Evolutionary conservation across 192 early-diverging fungal genomes (phyloP).

Genomic region (Coemansia sp.): DNA sequence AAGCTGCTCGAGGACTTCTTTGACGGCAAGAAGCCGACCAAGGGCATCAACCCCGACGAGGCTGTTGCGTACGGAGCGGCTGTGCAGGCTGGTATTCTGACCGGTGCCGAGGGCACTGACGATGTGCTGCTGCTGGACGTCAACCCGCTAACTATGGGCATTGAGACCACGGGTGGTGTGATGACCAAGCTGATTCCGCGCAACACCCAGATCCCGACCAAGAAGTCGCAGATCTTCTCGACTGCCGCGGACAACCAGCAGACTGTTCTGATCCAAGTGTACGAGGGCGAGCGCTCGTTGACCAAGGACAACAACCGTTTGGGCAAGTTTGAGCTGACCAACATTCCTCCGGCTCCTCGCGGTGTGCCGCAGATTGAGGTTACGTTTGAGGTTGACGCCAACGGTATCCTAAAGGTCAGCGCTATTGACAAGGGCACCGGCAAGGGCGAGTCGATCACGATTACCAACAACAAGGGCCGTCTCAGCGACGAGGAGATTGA

Average conservation of each 20-base stretch:
- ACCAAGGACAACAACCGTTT: conserved; percentile 99
- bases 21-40: conserved; percentile 93
- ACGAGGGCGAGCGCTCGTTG: conserved; percentile 92
- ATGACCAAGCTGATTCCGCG: conserved; percentile 95
- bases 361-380: conserved; percentile 98
- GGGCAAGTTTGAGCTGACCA: conserved; percentile 95
- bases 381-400: conserved; percentile 92
- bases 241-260: conserved; percentile 97
- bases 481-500: conserved; percentile 94
- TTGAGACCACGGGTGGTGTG: conserved; percentile 96
- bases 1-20: conserved; percentile 92
- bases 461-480: conserved; percentile 96
- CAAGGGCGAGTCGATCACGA: conserved; percentile 93
- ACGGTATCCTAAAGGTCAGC: conserved; percentile 91
- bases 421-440: conserved; percentile 96
- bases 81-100: conserved; percentile 90
- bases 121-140: conserved; percentile 87
- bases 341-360: conserved; percentile 91
- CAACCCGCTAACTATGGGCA: conserved; percentile 94
- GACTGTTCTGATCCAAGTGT: conserved; percentile 94
- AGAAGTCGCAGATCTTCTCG: conserved; percentile 98
- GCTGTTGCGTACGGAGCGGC: conserved; percentile 98
- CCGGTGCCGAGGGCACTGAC: conserved; percentile 65
- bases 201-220: conserved; percentile 93
- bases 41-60: conserved; percentile 98